These are phyloP conservation scores for Cryomyces minteri DNA, from an alignment of 495 filamentous ascomycete genomes.

Conservation along the genomic window DNA sequence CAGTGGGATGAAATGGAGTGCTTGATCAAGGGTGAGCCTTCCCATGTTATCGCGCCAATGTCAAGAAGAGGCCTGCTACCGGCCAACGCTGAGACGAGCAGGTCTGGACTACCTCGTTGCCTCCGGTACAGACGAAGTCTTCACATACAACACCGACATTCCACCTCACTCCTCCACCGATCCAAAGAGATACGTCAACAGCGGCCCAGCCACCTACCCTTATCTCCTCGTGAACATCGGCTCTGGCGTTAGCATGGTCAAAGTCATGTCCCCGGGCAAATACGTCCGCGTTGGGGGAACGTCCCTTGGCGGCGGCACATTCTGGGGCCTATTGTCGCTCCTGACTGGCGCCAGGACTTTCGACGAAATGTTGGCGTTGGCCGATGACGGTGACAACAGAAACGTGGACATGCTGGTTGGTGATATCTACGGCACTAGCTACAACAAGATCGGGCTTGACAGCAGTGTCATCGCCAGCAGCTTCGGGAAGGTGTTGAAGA, in stretches of 20 bases:
- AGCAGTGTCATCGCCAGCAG: slow-evolving; percentile 85
- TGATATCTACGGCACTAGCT: slow-evolving; percentile 94
- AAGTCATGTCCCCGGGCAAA: slow-evolving; percentile 72
- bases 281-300: slow-evolving; percentile 88
- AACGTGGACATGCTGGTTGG: slow-evolving; percentile 95
- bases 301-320: slow-evolving; percentile 82
- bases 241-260: slow-evolving; percentile 97
- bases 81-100: slow-evolving; percentile 12
- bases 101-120: slow-evolving; percentile 97
- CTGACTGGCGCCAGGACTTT: slow-evolving; percentile 81
- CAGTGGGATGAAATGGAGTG: slow-evolving; percentile 98
- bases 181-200: slow-evolving; percentile 67
- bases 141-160: slow-evolving; percentile 42
- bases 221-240: slow-evolving; percentile 98
- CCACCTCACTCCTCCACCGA: slow-evolving; percentile 40
- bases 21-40: slow-evolving; percentile 65
- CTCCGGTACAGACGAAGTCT: slow-evolving; percentile 90
- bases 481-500: slow-evolving; percentile 88
- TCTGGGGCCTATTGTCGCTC: slow-evolving; percentile 85
- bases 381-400: slow-evolving; percentile 81
- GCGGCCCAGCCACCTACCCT: slow-evolving; percentile 66
- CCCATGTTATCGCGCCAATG: background rate
- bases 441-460: slow-evolving; percentile 86
- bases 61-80: background rate
- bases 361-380: slow-evolving; percentile 88